These are phyloP conservation scores for Carpinus fangiana DNA, from an alignment of 306 rosid species.

Conservation along the genomic window DNA sequence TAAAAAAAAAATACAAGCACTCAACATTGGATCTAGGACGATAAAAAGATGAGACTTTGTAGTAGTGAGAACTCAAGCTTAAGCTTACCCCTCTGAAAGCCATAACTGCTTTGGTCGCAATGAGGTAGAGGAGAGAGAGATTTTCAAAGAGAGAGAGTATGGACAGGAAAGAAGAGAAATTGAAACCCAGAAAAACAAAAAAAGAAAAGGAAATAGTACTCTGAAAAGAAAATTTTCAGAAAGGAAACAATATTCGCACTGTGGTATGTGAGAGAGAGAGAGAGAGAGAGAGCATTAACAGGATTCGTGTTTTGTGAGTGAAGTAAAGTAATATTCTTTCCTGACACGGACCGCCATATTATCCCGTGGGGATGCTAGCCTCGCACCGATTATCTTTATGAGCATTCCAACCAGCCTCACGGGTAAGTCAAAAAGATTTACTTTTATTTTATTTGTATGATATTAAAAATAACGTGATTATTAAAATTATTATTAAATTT, in stretches of 20 bases:
- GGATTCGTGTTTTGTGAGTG: constrained; percentile 20
- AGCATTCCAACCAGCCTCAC: no score
- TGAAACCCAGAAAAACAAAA: neutral
- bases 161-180: constrained; percentile 23
- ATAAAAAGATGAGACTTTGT: neutral
- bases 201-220: neutral
- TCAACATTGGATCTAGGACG: neutral
- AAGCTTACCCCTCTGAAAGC: constrained; percentile 63
- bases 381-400: no score
- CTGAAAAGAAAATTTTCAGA: neutral
- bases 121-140: constrained; percentile 19
- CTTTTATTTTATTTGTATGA: no score
- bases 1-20: neutral
- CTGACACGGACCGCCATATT: neutral
- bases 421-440: no score
- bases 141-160: constrained; percentile 10
- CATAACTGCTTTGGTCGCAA: constrained; percentile 37
- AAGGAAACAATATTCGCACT: neutral
- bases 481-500: no score
- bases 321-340: neutral
- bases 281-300: neutral
- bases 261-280: neutral
- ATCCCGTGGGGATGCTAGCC: neutral
- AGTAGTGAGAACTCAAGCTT: constrained; percentile 29
- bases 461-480: no score